Evolutionary conservation across 768 basidiomycete genomes (phyloP), one percentile per base, ranked within the genome.

Genomic region (Exidia glandulosa): DNA sequence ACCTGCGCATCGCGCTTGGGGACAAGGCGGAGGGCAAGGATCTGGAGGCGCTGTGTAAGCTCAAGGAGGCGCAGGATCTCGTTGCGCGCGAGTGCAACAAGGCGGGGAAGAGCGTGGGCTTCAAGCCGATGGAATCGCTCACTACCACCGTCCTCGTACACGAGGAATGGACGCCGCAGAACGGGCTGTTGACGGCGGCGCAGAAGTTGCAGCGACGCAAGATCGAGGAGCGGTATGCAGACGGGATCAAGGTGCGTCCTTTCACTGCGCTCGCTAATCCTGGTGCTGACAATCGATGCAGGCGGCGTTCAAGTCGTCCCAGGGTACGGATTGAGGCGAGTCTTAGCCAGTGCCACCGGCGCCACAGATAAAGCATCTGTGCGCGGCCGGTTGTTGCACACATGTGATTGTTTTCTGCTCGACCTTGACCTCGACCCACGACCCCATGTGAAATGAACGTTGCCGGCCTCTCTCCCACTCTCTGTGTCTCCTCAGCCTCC

Each of bases 111-210:
- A 93, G 88, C 81, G 86, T 79, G 57, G 86, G 85, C 2, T 87
- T 95, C 73, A 92, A 89, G 75, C 66, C 77, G 50, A 81, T 87
- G 74, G 92, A 95, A 74, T 71, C 85, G 58, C 73, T 95, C 32
- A 83, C 87, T 68, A 83, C 77, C 27, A 86, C 93, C 30, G 79
- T 95, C 23, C 72, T 95, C 66, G 86, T 86, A 6, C 68, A 85
- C 31, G 88, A 93, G 3, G 91, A 94, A 73, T 94, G 93, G 93
- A 94, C 91, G 5, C 90, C 93, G 0, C 88, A 94, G 77, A 89
- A 71, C 61, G 93, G 90, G 36, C 77, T 94, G 34, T 83, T 94
- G 52, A 94, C 93, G 1, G 89, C 92, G 13, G 92, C 92, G 60
- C 89, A 92, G 79, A 94, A 95, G 80, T 78, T 94, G 16, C 88